Percentiles rank a stretch among this genome's conserved stretches.
phyloP scores from a whole-genome alignment of 306 rosid species.

The Acacia confusa region DNA sequence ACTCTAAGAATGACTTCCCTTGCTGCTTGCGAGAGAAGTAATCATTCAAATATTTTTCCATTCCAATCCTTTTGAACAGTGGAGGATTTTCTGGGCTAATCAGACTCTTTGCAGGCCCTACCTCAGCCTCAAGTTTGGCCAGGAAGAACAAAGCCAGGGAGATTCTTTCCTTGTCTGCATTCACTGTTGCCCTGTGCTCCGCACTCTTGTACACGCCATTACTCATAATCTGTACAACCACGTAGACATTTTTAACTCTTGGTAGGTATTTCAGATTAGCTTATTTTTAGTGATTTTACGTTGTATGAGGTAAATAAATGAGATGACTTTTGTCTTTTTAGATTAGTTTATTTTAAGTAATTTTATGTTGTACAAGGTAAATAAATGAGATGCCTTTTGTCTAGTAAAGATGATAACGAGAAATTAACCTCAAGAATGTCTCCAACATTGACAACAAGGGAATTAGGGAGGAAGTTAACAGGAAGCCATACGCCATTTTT shows the following conservation, averaged over 20 bases:
- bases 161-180: constrained; percentile 58
- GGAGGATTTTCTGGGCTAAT: constrained; percentile 48
- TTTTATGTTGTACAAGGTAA: no score
- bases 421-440: constrained; percentile 59
- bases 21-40: constrained; percentile 38
- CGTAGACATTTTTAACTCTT: neutral
- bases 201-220: constrained; percentile 61
- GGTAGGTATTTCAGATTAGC: neutral
- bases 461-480: constrained; percentile 32
- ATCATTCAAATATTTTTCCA: constrained; percentile 42
- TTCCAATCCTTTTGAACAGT: constrained; percentile 29
- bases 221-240: constrained; percentile 55
- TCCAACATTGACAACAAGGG: constrained; percentile 63
- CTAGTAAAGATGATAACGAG: neutral
- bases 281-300: no score
- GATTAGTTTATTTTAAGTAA: no score
- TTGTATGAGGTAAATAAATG: no score
- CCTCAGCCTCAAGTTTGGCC: constrained; percentile 49
- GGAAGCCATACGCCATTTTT: constrained; percentile 69
- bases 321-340: no score
- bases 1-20: constrained; percentile 58
- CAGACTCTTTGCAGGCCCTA: constrained; percentile 44
- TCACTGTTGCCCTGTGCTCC: constrained; percentile 66
- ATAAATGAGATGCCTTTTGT: no score
- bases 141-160: constrained; percentile 55